Percentiles rank a stretch among this genome's conserved stretches.
These are phyloP conservation scores for Nicotiana undulata DNA, from an alignment of 257 asterid species.

Conservation along the genomic window DNA sequence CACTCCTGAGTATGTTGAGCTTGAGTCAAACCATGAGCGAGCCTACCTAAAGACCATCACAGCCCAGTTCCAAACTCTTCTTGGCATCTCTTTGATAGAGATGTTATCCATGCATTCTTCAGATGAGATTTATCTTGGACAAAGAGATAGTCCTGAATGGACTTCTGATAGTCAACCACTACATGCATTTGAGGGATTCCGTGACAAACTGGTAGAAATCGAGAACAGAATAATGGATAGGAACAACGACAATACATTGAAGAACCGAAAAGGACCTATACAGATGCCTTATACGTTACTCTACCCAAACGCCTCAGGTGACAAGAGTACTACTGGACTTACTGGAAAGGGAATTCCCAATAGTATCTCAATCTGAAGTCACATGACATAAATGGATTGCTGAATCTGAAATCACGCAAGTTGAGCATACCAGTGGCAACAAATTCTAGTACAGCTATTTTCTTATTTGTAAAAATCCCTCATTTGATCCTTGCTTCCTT, in stretches of 20 bases:
- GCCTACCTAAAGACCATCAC: conserved; percentile 27
- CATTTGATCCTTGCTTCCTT: background rate
- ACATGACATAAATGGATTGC: background rate
- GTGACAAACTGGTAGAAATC: conserved; percentile 12
- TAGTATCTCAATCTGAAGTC: conserved; percentile 15
- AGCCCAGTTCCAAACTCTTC: conserved; percentile 20
- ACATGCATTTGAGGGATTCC: conserved; percentile 13
- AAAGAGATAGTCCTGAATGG: conserved; percentile 26
- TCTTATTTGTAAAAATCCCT: background rate
- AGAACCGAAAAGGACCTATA: conserved; percentile 21
- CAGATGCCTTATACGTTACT: conserved; percentile 23
- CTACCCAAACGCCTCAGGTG: conserved; percentile 16
- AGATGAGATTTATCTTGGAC: conserved; percentile 30
- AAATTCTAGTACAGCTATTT: background rate
- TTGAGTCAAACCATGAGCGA: conserved; percentile 13
- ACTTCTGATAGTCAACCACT: conserved; percentile 13
- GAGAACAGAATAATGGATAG: conserved; percentile 15
- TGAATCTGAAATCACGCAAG: background rate
- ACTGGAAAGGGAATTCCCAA: conserved; percentile 32
- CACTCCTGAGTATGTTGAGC: conserved; percentile 25
- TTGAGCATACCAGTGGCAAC: background rate
- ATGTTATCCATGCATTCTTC: conserved; percentile 21
- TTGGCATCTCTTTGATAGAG: conserved; percentile 24
- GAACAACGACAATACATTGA: conserved; percentile 14
- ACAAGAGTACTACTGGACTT: conserved; percentile 9